Evolutionary conservation across 306 rosid species (phyloP).

Genomic region (Vigna unguiculata): DNA sequence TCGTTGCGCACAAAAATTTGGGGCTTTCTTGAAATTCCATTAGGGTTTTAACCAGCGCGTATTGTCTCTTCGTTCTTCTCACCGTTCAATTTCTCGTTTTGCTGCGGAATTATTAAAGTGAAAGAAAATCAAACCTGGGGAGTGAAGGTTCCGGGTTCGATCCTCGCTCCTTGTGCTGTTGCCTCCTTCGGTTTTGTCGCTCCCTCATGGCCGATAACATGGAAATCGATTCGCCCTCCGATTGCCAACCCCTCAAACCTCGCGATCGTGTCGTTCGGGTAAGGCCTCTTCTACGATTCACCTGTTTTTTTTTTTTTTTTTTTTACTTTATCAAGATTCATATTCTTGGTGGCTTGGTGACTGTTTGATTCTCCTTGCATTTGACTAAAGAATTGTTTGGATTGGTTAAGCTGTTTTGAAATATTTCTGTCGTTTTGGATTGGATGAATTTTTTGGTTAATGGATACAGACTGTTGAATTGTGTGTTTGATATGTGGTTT

Average conservation of each 20-base stretch:
- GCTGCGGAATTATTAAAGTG: slow-evolving; percentile 9
- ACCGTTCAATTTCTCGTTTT: not conserved
- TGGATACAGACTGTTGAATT: not conserved
- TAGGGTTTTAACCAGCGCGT: slow-evolving; percentile 45
- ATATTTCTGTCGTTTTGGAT: not conserved
- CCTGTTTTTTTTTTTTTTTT: not conserved
- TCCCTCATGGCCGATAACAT: slow-evolving; percentile 61
- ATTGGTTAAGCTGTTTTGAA: slow-evolving; percentile 10
- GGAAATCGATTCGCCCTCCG: slow-evolving; percentile 71
- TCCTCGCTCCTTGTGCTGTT: slow-evolving; percentile 64
- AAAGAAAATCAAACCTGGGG: slow-evolving; percentile 64
- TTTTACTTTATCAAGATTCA: slow-evolving; percentile 4
- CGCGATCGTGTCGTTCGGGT: slow-evolving; percentile 86
- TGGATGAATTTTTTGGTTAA: not conserved
- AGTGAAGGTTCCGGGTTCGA: slow-evolving; percentile 56
- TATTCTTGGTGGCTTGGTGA: slow-evolving; percentile 16
- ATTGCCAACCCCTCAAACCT: slow-evolving; percentile 51
- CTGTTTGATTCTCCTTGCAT: slow-evolving; percentile 28
- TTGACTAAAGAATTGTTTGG: not conserved
- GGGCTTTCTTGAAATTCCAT: slow-evolving; percentile 31
- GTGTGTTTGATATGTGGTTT: slow-evolving; percentile 41
- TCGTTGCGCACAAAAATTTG: slow-evolving; percentile 5
- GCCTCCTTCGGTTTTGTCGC: slow-evolving; percentile 61
- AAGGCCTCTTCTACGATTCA: not conserved
- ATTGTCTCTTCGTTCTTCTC: slow-evolving; percentile 17